A percentile compares a stretch with the other conserved stretches of the same genome.
Conservation (phyloP, 352 stramenopile genomes). For the Halophytophthora batemanensis region DNA sequence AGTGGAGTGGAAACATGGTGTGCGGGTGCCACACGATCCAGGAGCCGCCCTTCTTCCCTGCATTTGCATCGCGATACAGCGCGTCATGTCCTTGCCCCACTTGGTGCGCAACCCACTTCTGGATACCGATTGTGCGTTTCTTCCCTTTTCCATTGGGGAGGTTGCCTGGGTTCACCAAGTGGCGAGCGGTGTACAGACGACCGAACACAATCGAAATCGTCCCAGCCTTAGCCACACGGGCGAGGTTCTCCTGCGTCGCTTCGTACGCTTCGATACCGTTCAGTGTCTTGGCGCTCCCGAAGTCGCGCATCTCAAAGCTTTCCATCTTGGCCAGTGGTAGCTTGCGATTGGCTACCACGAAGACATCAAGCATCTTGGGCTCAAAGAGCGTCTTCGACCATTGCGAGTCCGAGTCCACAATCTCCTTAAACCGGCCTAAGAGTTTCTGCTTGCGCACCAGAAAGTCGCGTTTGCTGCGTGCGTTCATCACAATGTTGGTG, state of each 20-base stretch:
- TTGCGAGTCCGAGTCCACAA: constrained; percentile 6
- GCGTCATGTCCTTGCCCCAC: constrained; percentile 46
- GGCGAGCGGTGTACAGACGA: constrained; percentile 26
- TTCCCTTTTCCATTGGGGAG: constrained; percentile 26
- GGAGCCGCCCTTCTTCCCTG: constrained; percentile 13
- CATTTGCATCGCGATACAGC: constrained; percentile 27
- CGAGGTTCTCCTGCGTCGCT: constrained; percentile 35
- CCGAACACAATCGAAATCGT: constrained; percentile 32
- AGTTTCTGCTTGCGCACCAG: constrained; percentile 42
- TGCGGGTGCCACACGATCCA: constrained; percentile 51
- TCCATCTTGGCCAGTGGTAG: constrained; percentile 26
- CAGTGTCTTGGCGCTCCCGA: constrained; percentile 21
- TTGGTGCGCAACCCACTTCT: constrained; percentile 40
- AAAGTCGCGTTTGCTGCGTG: constrained; percentile 30
- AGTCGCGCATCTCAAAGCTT: constrained; percentile 36
- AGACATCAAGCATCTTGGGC: constrained; percentile 30
- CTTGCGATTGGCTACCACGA: constrained; percentile 20
- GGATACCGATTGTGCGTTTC: constrained; percentile 11
- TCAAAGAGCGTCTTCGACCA: constrained; percentile 48
- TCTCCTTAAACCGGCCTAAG: constrained; percentile 38
- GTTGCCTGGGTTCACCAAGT: constrained; percentile 24
- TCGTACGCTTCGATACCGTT: constrained; percentile 42
- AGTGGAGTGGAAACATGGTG: constrained; percentile 41
- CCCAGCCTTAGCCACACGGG: constrained; percentile 5
- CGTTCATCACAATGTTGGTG: constrained; percentile 20